Conservation (phyloP, 1,284 basidiomycete species). For the Hemileia vastatrix region DNA sequence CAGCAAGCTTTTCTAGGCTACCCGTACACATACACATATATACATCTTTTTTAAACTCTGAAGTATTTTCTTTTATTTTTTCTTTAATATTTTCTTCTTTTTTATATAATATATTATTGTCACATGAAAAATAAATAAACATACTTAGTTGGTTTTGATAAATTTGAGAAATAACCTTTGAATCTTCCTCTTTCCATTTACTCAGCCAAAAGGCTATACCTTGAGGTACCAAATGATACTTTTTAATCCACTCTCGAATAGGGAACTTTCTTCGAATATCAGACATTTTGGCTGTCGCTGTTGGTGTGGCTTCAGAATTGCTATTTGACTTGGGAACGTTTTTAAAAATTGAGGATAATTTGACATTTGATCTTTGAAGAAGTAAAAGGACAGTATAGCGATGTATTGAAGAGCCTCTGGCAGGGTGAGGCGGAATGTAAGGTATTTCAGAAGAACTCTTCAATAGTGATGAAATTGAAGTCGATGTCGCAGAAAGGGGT, state of each 20-base stretch:
- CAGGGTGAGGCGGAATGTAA: conserved; percentile 79
- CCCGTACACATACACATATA: not conserved
- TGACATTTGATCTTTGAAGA: conserved; percentile 50
- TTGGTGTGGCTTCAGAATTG: not conserved
- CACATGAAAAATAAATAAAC: not conserved
- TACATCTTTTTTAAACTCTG: not conserved
- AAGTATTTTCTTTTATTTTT: not conserved
- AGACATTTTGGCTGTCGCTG: not conserved
- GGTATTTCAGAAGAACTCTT: conserved; percentile 52
- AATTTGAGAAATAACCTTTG: conserved; percentile 1
- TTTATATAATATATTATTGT: not conserved
- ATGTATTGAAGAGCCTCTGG: conserved; percentile 72
- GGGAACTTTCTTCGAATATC: conserved; percentile 3
- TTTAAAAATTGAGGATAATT: no score
- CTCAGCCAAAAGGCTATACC: conserved; percentile 12
- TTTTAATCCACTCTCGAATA: not conserved
- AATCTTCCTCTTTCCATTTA: conserved; percentile 8
- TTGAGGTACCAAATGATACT: not conserved
- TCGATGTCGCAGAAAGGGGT: conserved; percentile 57
- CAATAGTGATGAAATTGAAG: conserved; percentile 30
- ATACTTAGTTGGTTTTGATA: conserved; percentile 10
- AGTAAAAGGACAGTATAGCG: conserved; percentile 69
- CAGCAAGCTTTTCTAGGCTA: no score
- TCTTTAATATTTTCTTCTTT: not conserved
- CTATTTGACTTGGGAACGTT: no score